Evolutionary conservation across 2,329 filamentous ascomycete species (phyloP), one percentile per base, ranked within the genome.

Genomic region (Achaetomium macrosporum): DNA sequence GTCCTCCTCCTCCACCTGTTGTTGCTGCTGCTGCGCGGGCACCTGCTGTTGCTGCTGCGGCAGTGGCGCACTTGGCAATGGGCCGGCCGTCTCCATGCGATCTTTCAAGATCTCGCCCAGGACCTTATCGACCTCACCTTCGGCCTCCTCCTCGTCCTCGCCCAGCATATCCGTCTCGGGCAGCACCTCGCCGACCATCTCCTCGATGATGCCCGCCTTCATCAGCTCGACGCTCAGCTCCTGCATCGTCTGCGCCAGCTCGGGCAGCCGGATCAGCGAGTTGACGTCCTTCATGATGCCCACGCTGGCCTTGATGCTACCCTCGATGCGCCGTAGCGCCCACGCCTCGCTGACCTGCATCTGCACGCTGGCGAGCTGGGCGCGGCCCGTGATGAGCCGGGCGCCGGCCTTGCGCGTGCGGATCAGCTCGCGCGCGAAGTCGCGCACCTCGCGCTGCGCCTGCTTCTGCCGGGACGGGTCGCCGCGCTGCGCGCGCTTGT

Each of bases 281-380:
- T 97, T 97, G 55, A 99, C 90, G 68, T 97, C 90, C 72, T 91
- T 92, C 93, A 99, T 97, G 62, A 99, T 91, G 42, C 88, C 87
- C 9, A 92, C 91, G 62, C 85, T 89, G 40, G 87, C 85, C 61
- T 83, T 81, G 65, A 99, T 90, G 64, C 86, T 90, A 42, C 91
- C 92, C 72, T 97, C 91, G 59, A 99, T 97, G 77, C 95, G 95
- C 62, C 90, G 85, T 63, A 97, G 85, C 1, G 90, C 88, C 70
- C 97, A 97, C 1, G 93, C 91, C 73, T 97, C 92, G 65, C 91
- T 90, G 65, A 99, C 92, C 72, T 97, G 93, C 90, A 97, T 95
- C 71, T 92, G 86, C 41, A 99, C 92, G 61, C 87, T 92, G 67
- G 85, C 84, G 44, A 99, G 81, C 72, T 97, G 93, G 2, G 93